A percentile compares a stretch with the other conserved stretches of the same genome.
phyloP scores from a whole-genome alignment of 805 yeast genomes.

The Barnettozyma botsteinii region DNA sequence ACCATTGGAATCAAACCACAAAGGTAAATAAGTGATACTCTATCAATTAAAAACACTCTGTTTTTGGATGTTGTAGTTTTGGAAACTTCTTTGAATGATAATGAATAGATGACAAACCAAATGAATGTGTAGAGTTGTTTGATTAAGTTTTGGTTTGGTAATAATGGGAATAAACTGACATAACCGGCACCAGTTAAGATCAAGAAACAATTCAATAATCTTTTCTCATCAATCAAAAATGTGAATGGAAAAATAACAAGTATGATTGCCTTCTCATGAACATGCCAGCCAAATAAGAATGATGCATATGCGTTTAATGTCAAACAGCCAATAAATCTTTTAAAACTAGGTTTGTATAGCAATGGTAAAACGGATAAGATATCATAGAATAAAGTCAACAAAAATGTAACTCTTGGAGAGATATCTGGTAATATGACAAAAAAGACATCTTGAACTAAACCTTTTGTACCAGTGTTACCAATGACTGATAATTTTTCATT shows the following conservation, averaged over 20 bases:
- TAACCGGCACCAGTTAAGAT: constrained; percentile 75
- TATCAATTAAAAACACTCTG: constrained; percentile 61
- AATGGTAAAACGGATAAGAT: constrained; percentile 68
- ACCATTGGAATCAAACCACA: constrained; percentile 65
- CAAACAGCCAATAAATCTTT: constrained; percentile 75
- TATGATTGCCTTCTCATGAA: constrained; percentile 96
- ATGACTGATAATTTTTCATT: constrained; percentile 28
- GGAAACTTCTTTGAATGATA: constrained; percentile 66
- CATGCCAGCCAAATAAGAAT: constrained; percentile 97
- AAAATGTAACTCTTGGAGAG: constrained; percentile 69
- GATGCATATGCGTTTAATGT: constrained; percentile 89
- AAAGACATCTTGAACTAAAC: constrained; percentile 85
- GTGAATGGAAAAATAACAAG: constrained; percentile 83
- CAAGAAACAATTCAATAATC: constrained; percentile 66
- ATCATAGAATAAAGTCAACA: constrained; percentile 82
- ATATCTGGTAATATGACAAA: constrained; percentile 79
- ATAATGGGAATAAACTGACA: constrained; percentile 81
- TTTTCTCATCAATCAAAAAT: constrained; percentile 63
- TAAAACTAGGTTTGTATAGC: constrained; percentile 63
- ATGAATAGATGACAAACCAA: constrained; percentile 77
- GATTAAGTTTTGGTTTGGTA: constrained; percentile 73
- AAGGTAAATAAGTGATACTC: constrained; percentile 62
- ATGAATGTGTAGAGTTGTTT: constrained; percentile 73
- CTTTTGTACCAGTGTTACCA: constrained; percentile 58
- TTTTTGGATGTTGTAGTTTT: constrained; percentile 33